Conservation (phyloP, 2,329 filamentous ascomycete genomes). For the Lizonia empirigonia region DNA sequence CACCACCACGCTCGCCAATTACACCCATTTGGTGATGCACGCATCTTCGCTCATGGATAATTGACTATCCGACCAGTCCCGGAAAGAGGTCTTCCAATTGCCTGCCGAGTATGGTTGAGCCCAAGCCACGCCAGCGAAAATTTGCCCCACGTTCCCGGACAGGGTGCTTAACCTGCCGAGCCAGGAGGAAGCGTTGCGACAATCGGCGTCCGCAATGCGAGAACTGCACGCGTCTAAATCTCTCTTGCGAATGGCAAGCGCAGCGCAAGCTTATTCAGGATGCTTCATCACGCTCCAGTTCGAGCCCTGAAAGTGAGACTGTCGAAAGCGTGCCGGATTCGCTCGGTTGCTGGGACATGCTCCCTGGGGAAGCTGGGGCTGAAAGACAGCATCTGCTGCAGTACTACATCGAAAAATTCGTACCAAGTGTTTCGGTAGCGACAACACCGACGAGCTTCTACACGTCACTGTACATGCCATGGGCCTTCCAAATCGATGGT, state of each 20-base stretch:
- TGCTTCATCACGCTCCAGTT: slow-evolving; percentile 8
- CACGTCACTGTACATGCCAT: slow-evolving; percentile 44
- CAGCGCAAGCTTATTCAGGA: slow-evolving; percentile 33
- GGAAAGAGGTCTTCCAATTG: slow-evolving; percentile 10
- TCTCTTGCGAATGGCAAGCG: slow-evolving; percentile 45
- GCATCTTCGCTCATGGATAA: slow-evolving; percentile 12
- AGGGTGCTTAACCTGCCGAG: slow-evolving; percentile 45
- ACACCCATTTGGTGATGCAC: slow-evolving; percentile 7
- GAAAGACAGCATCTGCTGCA: slow-evolving; percentile 40
- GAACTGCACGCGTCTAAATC: slow-evolving; percentile 44
- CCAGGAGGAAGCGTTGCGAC: slow-evolving; percentile 45
- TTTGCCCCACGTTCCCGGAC: slow-evolving; percentile 46
- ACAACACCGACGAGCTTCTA: slow-evolving; percentile 45
- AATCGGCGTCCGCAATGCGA: slow-evolving; percentile 41
- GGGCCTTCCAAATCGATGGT: slow-evolving; percentile 44
- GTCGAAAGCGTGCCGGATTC: slow-evolving; percentile 26
- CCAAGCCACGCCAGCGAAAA: slow-evolving; percentile 42
- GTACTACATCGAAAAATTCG: slow-evolving; percentile 45
- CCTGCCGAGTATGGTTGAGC: slow-evolving; percentile 39
- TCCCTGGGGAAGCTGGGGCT: slow-evolving; percentile 31
- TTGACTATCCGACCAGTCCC: slow-evolving; percentile 17
- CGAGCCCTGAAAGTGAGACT: slow-evolving; percentile 23
- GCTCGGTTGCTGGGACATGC: slow-evolving; percentile 40
- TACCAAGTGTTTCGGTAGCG: slow-evolving; percentile 46
- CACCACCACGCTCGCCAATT: slow-evolving; percentile 11